Base-by-base conservation (phyloP, 371 early-diverging fungal genomes). In the Catenaria anguillulae region DNA sequence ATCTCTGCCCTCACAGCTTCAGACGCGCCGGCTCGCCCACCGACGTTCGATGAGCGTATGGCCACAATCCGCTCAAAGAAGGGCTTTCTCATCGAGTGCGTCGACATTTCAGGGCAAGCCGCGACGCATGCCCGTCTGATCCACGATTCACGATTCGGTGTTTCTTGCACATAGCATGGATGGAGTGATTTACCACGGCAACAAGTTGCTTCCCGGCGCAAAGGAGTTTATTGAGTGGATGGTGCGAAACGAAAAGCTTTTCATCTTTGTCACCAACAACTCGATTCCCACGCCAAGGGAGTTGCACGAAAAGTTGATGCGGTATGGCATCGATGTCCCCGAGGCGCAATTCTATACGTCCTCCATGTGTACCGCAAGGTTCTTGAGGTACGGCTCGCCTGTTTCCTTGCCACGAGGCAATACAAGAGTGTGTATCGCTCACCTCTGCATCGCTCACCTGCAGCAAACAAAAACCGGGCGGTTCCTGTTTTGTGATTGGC, bases 211-310 rank as follows among this genome's bases (percentile, higher is more conserved):
- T 19, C 24, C 12, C 62, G 81, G 81, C 63, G 84, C 77, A n/a
- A 79, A 79, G 63, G 84, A 83, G 64, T 76, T 84, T 65, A 80
- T 84, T 40, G 72, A 69, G n/a, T 84, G 81, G 72, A 72, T 81
- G 65, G 66, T 75, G 60, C 64, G 63, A 55, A 74, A 81, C 61
- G 75, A 79, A 67, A 84, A 84, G 68, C 71, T 78, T 63, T 84
- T 75, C 65, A 73, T 84, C 29, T 84, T 84, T 71, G 70, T 81
- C 72, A 84, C 84, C 46, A 84, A 84, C 74, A 84, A 84, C 68
- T 80, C 80, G 62, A 79, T 81, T 40, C 81, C 81, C 23, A 84
- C 84, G 46, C 84, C 84, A 42, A 71, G 78, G 62, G 84, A 84
- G 65, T 72, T 84, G 48, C 74, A 79, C 46, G 75, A 77, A 66